Percentiles rank a stretch among this genome's conserved stretches.
These are phyloP conservation scores for Gymnopilus junonius DNA, from an alignment of 768 basidiomycete genomes.

Conservation along the genomic window DNA sequence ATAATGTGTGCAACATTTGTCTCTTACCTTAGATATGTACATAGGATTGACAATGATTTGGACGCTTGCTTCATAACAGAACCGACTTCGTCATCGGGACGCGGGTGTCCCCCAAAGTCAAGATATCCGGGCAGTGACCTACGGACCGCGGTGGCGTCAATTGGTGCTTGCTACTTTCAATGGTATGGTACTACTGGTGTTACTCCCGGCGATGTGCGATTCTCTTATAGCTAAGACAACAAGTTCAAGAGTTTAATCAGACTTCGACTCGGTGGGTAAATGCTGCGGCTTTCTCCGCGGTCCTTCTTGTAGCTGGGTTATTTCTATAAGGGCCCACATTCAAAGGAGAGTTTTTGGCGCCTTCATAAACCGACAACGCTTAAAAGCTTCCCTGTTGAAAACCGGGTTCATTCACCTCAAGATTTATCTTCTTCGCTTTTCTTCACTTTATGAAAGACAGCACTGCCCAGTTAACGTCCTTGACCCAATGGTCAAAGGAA, in stretches of 20 bases:
- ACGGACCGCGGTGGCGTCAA: not conserved
- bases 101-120: too few relatives aligned
- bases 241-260: not conserved
- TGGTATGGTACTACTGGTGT: too few relatives aligned
- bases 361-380: not conserved
- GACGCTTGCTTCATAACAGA: too few relatives aligned
- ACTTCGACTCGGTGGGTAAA: not conserved
- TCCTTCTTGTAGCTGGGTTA: not conserved
- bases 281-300: not conserved
- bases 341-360: too few relatives aligned
- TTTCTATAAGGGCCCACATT: not conserved
- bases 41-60: too few relatives aligned
- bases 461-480: conserved; percentile 36
- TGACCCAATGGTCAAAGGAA: conserved; percentile 53
- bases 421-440: not conserved
- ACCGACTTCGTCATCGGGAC: too few relatives aligned
- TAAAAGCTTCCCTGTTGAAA: not conserved
- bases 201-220: not conserved
- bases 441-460: not conserved
- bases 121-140: too few relatives aligned
- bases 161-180: too few relatives aligned
- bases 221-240: not conserved
- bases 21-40: too few relatives aligned
- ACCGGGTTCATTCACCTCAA: not conserved
- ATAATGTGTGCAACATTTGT: not conserved